Percentiles rank a stretch among this genome's conserved stretches.
Evolutionary conservation across 1,284 basidiomycete genomes (phyloP).

Genomic region (Laetiporus sulphureus): DNA sequence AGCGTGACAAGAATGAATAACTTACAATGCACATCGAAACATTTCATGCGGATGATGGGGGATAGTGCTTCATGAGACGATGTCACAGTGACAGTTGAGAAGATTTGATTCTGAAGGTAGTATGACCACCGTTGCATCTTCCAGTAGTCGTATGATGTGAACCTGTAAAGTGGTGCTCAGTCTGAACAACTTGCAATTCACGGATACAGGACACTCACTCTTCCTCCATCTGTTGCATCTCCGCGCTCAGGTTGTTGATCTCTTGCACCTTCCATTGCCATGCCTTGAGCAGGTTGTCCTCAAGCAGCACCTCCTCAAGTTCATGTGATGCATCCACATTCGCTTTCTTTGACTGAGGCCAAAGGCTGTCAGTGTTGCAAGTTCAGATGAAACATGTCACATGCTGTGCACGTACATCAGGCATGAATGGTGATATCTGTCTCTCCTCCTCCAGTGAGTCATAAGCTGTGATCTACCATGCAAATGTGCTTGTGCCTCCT

Average conservation of each 20-base stretch:
- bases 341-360: conserved; percentile 82
- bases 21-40: no score
- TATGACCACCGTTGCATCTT: conserved; percentile 81
- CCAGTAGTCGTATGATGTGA: conserved; percentile 78
- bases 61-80: no score
- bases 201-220: conserved; percentile 75
- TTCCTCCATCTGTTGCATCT: conserved; percentile 97
- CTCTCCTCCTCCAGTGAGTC: conserved; percentile 68
- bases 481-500: conserved; percentile 71
- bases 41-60: no score
- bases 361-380: conserved; percentile 2
- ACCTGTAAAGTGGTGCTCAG: no score
- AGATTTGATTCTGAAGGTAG: conserved; percentile 68
- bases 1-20: no score
- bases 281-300: conserved; percentile 96
- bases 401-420: conserved; percentile 65
- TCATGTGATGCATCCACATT: conserved; percentile 99
- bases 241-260: conserved; percentile 70
- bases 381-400: not conserved
- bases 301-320: conserved; percentile 89
- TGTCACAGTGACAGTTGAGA: conserved; percentile 40
- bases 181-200: no score
- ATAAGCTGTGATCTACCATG: conserved; percentile 41
- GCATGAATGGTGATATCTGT: conserved; percentile 81
- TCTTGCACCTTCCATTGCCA: conserved; percentile 90